Evolutionary conservation across 2,329 filamentous ascomycete species (phyloP).

Genomic region (Diplodia seriata): DNA sequence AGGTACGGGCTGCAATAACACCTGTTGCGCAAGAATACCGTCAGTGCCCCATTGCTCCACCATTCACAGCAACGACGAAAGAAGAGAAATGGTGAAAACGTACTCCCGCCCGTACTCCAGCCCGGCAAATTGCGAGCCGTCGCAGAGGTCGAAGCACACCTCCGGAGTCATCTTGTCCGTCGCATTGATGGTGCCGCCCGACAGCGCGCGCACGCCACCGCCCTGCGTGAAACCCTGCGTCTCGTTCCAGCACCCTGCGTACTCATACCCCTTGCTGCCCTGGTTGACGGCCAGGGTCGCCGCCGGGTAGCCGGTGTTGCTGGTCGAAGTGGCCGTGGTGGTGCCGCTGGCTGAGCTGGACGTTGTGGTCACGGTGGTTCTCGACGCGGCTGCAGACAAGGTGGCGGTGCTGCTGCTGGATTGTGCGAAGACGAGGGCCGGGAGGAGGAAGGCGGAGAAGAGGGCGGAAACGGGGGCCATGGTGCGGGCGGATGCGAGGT

Average conservation of each 20-base stretch:
- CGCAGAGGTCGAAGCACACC: conserved; percentile 16
- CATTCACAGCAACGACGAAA: not conserved
- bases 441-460: conserved; percentile 7
- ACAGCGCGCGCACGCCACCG: conserved; percentile 25
- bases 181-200: conserved; percentile 22
- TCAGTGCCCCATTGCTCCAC: not conserved
- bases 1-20: conserved; percentile 29
- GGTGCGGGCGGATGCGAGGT: not conserved
- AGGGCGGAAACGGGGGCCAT: conserved; percentile 10
- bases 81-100: not conserved
- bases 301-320: conserved; percentile 1
- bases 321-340: not conserved
- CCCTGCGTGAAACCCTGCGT: conserved; percentile 17
- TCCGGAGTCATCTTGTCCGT: conserved; percentile 22
- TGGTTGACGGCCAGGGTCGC: conserved; percentile 23
- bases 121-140: conserved; percentile 18
- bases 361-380: not conserved
- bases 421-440: conserved; percentile 14
- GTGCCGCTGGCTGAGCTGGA: not conserved
- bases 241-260: conserved; percentile 32
- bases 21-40: not conserved
- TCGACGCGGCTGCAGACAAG: not conserved
- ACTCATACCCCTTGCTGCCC: conserved; percentile 13
- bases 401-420: not conserved
- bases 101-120: conserved; percentile 31